Base-by-base conservation (phyloP, 768 basidiomycete species). In the Hortiboletus campestris region DNA sequence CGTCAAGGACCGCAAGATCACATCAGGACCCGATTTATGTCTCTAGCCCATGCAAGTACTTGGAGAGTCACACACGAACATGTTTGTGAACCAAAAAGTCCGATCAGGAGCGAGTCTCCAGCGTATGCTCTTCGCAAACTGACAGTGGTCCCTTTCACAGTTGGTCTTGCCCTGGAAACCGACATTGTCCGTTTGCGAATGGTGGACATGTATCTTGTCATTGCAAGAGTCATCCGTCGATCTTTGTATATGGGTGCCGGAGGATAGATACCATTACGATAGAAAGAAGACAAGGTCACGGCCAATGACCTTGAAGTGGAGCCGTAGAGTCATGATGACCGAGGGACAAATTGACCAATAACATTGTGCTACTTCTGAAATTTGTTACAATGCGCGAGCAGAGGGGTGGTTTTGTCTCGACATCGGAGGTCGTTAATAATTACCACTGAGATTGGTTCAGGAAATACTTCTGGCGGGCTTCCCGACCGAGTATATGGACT, bases 381-480 rank as follows among this genome's bases (percentile, higher is more conserved):
- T 14, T 25, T 25, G 13, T 32, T 41, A 31, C 42, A 16, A 39
- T 32, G 51, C 16, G 4, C 28, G 4, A 35, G 20, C 22, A 35
- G 31, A 16, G 32, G 25, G 7, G 14, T 39, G 19, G 16, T 13
- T 2, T 50, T 31, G 34, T 16, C 47, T n/a, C n/a, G 6, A 45
- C n/a, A 11, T 41, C 19, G 43, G 10, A 2, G 22, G 29, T 31
- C 34, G 28, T 36, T 13, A 13, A 42, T 22, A 9, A 28, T 54
- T 46, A 75, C 75, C 74, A 75, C 11, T 59, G 60, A 13, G 62
- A 58, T 38, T 60, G 65, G 28, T 63, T 57, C 11, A 65, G 55
- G 65, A 92, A 91, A 74, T 85, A 92, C 68, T 82, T 84, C 59
- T 85, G 81, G 57, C 82, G 76, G 25, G 86, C 86, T 28, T 80